Percentiles rank a stretch among this genome's conserved stretches.
phyloP scores from a whole-genome alignment of 768 basidiomycete genomes.

The Xanthoconium stramineum region DNA sequence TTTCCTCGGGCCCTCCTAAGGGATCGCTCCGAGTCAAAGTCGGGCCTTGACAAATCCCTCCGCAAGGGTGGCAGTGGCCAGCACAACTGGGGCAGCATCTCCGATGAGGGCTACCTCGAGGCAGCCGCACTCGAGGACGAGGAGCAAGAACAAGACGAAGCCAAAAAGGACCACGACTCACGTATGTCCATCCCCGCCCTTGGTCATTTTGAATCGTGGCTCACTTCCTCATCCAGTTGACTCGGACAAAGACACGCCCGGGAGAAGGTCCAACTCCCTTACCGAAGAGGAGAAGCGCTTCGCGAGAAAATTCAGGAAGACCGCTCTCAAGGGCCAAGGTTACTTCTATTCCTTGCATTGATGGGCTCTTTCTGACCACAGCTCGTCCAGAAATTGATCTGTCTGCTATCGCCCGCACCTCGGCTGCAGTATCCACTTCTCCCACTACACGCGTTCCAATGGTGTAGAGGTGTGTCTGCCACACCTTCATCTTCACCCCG shows the following conservation, averaged over 20 bases:
- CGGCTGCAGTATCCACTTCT: constrained; percentile 62
- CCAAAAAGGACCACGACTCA: constrained; percentile 11
- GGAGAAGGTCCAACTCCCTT: constrained; percentile 41
- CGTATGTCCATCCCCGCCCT: constrained; percentile 9
- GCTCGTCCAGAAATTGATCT: constrained; percentile 49
- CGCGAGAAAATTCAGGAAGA: constrained; percentile 69
- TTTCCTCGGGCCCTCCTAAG: constrained; percentile 69
- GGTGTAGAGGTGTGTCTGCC: constrained; percentile 20
- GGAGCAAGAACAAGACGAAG: constrained; percentile 35
- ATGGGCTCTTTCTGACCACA: constrained; percentile 1
- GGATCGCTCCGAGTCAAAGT: constrained; percentile 78
- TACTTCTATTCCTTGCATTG: neutral
- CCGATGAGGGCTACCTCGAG: constrained; percentile 62
- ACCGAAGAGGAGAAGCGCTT: constrained; percentile 64
- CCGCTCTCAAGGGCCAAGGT: constrained; percentile 64
- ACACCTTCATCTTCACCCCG: neutral
- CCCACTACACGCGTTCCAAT: constrained; percentile 30
- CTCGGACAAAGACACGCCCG: constrained; percentile 27
- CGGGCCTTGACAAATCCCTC: constrained; percentile 66
- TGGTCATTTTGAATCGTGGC: neutral
- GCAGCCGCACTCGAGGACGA: constrained; percentile 57
- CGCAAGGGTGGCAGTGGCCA: constrained; percentile 79
- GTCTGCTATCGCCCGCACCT: constrained; percentile 78
- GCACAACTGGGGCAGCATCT: constrained; percentile 82
- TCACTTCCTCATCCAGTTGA: constrained; percentile 12